A percentile compares a stretch with the other conserved stretches of the same genome.
Conservation (phyloP, 768 basidiomycete species). For the Suillus discolor region DNA sequence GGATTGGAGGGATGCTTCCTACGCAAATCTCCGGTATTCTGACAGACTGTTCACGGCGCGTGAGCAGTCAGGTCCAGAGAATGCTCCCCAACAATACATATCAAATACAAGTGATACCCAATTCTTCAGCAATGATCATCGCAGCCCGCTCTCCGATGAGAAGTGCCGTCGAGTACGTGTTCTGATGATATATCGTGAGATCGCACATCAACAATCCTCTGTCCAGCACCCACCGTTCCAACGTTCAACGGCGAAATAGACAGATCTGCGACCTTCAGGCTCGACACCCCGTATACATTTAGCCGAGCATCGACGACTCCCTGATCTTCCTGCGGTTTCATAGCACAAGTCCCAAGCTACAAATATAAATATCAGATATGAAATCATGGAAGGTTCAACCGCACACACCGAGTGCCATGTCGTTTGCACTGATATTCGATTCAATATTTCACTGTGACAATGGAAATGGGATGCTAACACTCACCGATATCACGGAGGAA, state of each 20-base stretch:
- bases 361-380: background rate
- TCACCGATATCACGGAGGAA: constrained; percentile 25
- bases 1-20: no score
- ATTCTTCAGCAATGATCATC: constrained; percentile 21
- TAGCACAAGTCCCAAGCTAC: constrained; percentile 67
- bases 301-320: constrained; percentile 66
- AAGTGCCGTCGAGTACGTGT: constrained; percentile 25
- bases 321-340: constrained; percentile 58
- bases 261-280: constrained; percentile 61
- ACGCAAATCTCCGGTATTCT: no score
- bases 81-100: no score
- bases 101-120: constrained; percentile 21
- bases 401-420: constrained; percentile 35
- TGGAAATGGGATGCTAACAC: background rate
- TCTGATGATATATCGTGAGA: constrained; percentile 11
- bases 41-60: no score
- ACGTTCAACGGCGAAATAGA: constrained; percentile 44
- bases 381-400: background rate
- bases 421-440: constrained; percentile 25
- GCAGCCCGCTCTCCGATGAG: constrained; percentile 31
- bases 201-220: background rate
- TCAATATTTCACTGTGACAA: background rate
- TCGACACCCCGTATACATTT: constrained; percentile 61
- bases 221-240: constrained; percentile 25
- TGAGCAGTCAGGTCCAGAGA: no score